Conservation (phyloP, 495 filamentous ascomycete species). For the Thozetella sp. region DNA sequence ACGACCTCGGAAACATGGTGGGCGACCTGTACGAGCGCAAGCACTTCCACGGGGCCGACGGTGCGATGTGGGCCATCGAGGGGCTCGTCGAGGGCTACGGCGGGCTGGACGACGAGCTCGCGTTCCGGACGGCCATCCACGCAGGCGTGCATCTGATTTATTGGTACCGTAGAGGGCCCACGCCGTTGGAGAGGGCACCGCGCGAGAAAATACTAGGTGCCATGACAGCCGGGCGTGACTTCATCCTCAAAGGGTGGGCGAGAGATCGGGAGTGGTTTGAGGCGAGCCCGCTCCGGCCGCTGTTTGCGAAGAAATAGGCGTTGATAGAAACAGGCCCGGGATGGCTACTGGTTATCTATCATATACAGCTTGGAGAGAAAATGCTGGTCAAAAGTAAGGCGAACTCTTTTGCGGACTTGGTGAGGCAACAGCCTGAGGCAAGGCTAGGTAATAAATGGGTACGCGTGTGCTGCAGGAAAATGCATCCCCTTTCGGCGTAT, state of each 20-base stretch:
- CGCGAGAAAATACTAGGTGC: constrained; percentile 36
- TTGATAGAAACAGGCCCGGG: no score
- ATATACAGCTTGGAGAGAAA: no score
- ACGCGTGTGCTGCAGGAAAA: no score
- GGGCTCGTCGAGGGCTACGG: constrained; percentile 48
- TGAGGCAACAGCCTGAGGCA: no score
- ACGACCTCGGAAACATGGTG: constrained; percentile 57
- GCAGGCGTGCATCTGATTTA: constrained; percentile 52
- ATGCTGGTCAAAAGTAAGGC: no score
- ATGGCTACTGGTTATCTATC: no score
- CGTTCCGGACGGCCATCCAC: constrained; percentile 52
- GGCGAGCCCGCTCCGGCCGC: not conserved
- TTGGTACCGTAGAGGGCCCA: constrained; percentile 21
- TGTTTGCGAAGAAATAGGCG: not conserved
- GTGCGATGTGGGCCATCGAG: constrained; percentile 41
- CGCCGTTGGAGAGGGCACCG: constrained; percentile 38
- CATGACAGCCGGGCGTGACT: constrained; percentile 45
- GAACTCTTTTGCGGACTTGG: no score
- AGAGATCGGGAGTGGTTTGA: constrained; percentile 44
- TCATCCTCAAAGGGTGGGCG: constrained; percentile 48
- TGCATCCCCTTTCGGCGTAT: no score
- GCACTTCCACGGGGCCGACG: constrained; percentile 43
- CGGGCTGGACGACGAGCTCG: constrained; percentile 40
- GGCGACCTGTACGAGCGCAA: constrained; percentile 57
- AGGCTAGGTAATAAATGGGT: no score